These are phyloP conservation scores for Suhomyces panamericanus DNA, from an alignment of 1,139 yeast species.

Conservation along the genomic window DNA sequence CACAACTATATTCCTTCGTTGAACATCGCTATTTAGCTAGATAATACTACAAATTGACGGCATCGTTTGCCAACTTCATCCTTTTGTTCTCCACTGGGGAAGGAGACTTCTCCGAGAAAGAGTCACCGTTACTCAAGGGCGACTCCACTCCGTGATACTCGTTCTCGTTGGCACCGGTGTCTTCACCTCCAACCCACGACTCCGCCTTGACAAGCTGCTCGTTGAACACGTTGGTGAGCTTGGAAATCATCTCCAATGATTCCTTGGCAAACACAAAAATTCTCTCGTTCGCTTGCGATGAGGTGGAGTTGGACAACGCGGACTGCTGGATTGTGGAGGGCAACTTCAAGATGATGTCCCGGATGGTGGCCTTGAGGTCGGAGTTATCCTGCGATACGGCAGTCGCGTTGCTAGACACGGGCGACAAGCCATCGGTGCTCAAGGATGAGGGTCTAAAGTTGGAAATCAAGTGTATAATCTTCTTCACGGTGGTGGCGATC, in stretches of 20 bases:
- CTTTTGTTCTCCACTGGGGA: constrained; percentile 13
- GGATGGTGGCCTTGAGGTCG: constrained; percentile 63
- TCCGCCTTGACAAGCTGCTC: constrained; percentile 85
- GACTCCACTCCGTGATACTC: neutral
- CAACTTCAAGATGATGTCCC: constrained; percentile 72
- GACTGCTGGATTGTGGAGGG: constrained; percentile 52
- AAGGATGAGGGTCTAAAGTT: constrained; percentile 78
- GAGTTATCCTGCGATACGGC: constrained; percentile 12
- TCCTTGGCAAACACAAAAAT: constrained; percentile 84
- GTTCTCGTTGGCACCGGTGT: constrained; percentile 15
- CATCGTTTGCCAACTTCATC: constrained; percentile 10
- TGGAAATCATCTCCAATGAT: constrained; percentile 82
- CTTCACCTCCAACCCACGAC: constrained; percentile 65
- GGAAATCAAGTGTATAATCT: constrained; percentile 81
- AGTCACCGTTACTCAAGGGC: neutral
- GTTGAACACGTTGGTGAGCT: constrained; percentile 79
- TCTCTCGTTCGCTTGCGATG: constrained; percentile 54
- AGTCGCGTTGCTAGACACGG: constrained; percentile 9
- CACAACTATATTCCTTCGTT: neutral
- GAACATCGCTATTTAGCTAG: neutral
- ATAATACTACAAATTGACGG: neutral
- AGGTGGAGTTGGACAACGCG: constrained; percentile 20
- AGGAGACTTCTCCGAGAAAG: constrained; percentile 5
- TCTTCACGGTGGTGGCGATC: constrained; percentile 83
- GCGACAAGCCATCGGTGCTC: constrained; percentile 18